Evolutionary conservation across 495 filamentous ascomycete genomes (phyloP).

Genomic region (Entonaema liquescens): DNA sequence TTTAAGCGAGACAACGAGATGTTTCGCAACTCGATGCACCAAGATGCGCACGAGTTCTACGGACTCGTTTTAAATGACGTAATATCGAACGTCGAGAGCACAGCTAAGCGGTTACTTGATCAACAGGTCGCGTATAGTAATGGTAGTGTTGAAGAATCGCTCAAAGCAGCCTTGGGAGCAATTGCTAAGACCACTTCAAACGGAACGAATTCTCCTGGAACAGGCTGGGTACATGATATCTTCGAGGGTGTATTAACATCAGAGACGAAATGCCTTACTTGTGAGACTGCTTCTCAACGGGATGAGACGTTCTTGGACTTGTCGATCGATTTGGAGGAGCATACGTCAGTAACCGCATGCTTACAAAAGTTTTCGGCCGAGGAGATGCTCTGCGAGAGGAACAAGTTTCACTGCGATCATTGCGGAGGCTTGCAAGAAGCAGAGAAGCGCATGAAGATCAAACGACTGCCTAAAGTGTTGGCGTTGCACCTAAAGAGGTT

Average conservation of each 20-base stretch:
- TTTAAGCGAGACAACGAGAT: conserved; percentile 94
- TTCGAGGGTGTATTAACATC: conserved; percentile 96
- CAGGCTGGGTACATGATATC: conserved; percentile 95
- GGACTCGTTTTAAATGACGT: conserved; percentile 96
- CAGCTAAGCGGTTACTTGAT: conserved; percentile 67
- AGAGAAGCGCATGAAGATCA: conserved; percentile 99
- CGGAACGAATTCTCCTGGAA: conserved; percentile 57
- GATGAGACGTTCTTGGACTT: conserved; percentile 96
- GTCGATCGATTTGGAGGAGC: conserved; percentile 94
- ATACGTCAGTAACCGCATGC: conserved; percentile 96
- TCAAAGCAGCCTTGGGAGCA: conserved; percentile 57
- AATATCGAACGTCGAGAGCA: conserved; percentile 89
- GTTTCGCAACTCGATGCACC: conserved; percentile 96
- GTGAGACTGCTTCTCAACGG: conserved; percentile 92
- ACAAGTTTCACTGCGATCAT: conserved; percentile 98
- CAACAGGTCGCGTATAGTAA: conserved; percentile 52
- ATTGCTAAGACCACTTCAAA: conserved; percentile 50
- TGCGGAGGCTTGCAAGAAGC: conserved; percentile 97
- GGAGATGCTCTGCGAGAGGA: conserved; percentile 98
- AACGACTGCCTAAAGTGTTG: conserved; percentile 88
- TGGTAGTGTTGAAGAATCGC: conserved; percentile 49
- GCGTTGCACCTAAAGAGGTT: conserved; percentile 95
- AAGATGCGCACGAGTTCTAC: conserved; percentile 97
- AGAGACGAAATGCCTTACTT: conserved; percentile 95
- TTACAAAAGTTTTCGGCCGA: conserved; percentile 95